phyloP scores from a whole-genome alignment of 495 filamentous ascomycete genomes.

The Chlorociboria aeruginascens region DNA sequence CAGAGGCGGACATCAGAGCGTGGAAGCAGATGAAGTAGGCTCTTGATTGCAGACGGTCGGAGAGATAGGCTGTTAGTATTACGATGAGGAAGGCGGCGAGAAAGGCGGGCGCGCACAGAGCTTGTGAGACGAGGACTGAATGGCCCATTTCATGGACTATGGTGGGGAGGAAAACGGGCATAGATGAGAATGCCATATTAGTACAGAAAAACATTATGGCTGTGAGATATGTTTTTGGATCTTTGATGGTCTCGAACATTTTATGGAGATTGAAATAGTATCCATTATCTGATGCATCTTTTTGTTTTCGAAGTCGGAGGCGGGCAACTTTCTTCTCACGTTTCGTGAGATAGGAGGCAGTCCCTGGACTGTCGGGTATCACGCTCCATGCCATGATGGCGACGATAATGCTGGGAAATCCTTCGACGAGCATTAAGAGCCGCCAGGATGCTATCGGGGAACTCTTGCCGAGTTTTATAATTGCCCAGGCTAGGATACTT shows the following conservation, averaged over 20 bases:
- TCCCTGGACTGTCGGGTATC: conserved; percentile 60
- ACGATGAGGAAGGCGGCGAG: conserved; percentile 61
- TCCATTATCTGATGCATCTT: not conserved
- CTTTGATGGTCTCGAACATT: conserved; percentile 39
- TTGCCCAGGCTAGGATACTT: conserved; percentile 70
- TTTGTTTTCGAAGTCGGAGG: conserved; percentile 37
- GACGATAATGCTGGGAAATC: conserved; percentile 59
- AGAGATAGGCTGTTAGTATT: conserved; percentile 55
- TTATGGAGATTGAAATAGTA: conserved; percentile 35
- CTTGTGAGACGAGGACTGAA: conserved; percentile 56
- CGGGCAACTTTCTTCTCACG: conserved; percentile 67
- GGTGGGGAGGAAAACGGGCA: conserved; percentile 78
- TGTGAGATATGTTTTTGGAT: conserved; percentile 58
- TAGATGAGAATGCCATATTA: conserved; percentile 60
- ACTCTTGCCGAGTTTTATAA: conserved; percentile 47
- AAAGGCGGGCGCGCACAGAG: conserved; percentile 69
- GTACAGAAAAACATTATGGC: conserved; percentile 46
- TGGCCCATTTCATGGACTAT: conserved; percentile 73
- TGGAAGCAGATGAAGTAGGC: conserved; percentile 49
- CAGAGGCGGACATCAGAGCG: conserved; percentile 43
- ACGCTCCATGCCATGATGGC: conserved; percentile 57
- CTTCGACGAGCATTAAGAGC: conserved; percentile 78
- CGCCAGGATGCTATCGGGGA: conserved; percentile 67
- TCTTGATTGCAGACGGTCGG: conserved; percentile 53
- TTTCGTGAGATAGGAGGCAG: conserved; percentile 55